Evolutionary conservation across 306 rosid species (phyloP), one percentile per base, ranked within the genome.

Genomic region (Dryas alaskensis): DNA sequence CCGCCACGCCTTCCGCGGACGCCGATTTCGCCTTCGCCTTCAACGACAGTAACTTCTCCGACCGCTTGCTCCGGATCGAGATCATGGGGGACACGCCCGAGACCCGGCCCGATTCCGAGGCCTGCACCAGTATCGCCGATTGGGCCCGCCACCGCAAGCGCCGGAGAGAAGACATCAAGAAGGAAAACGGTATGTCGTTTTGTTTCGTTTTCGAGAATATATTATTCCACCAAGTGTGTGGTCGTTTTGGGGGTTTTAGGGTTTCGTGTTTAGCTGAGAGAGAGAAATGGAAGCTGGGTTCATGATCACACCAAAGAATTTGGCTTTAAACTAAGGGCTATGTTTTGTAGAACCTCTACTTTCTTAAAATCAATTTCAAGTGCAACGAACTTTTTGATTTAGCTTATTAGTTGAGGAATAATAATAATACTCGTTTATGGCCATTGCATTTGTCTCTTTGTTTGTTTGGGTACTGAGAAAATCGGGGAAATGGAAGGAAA

Each of bases 111-210:
- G 93, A 90, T 60, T 62, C 91, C 5, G 93, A 85, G 1, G 81
- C 77, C 16, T 86, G 89, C 39, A 62, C 90, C 17, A 90, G 88
- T 82, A 73, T 95, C 62, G 88, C 93, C 51, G 97, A 95, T 80
- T 95, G 99, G 99, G 98, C 96, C 9, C 85, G 91, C 57, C 92
- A 91, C 69, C 89, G 98, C 19, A 95, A 95, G 92, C 81, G 99
- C 69, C 74, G 98, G 72, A 87, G 97, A 44, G 98, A 89, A 78
- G 97, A 89, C 74, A 76, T 87, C 64, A 94, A 83, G 76, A 94
- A 84, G 84, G 97, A 95, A 13, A 79, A 55, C 72, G 87, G 98
- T 95, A 6, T 22, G 74, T 72, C 5, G 25, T 4, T 50, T 67
- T 66, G 73, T 60, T 67, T 54, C 47, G 49, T 40, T 39, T 19